Evolutionary conservation across 768 basidiomycete species (phyloP), one percentile per base, ranked within the genome.

Genomic region (Suillus luteus): DNA sequence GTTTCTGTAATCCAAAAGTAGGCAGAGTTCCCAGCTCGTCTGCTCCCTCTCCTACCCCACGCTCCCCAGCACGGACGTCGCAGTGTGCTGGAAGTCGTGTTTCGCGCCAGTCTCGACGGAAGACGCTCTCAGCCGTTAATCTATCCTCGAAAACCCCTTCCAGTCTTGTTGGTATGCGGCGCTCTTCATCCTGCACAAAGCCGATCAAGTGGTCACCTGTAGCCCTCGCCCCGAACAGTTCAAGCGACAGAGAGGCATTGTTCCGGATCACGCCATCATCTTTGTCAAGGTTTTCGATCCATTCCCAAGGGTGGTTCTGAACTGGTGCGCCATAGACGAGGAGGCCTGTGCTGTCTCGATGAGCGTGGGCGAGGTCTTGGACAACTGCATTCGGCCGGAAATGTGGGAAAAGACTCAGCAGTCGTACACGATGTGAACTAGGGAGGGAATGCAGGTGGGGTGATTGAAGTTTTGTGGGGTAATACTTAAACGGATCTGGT

Each of bases 251-350:
- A 0, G 91, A 91, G 1, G 85, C 83, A 4, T 86, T 79, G 70
- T 93, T 93, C 72, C 83, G 88, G 49, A 90, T 78, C 51, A 76
- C 78, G 11, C 83, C 82, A 37, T 79, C 82, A 11, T 80, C 71
- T 33, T 84, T 38, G 0, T 51, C 82, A 3, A 93, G 70, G 70
- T 89, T 85, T 73, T 94, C 92, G 8, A 88, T 85, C 91, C 92
- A 93, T 73, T 94, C 92, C 92, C 92, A 94, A 4, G 92, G 90
- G 38, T 86, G 84, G 74, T 92, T 91, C 62, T 85, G 79, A 19
- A 93, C 88, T 2, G 84, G 81, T 5, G 76, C 70, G 22, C 83
- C 81, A 64, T 80, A 77, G 3, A 85, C 70, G 5, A 85, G 64
- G 19, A 81, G 79, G 0, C 89, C 89, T 14, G 76, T 76, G 1